Conservation (phyloP, 2,329 filamentous ascomycete genomes). For the Claviceps spartinae region DNA sequence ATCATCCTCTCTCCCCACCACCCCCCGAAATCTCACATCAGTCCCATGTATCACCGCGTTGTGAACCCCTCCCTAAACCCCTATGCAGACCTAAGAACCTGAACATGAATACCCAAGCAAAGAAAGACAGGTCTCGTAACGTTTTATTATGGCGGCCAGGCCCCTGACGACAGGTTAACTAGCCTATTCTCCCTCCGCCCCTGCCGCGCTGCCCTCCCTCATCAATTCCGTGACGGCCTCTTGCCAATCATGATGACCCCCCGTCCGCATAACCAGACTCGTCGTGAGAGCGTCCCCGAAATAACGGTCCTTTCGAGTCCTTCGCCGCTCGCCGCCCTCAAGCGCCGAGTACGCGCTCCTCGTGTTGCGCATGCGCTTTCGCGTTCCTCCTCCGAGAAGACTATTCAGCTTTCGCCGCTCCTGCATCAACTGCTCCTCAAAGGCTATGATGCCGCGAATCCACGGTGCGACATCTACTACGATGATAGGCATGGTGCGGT, state of each 20-base stretch:
- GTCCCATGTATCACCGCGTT: too few species aligned
- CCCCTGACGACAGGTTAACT: too few species aligned
- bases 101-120: too few species aligned
- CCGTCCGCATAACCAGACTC: slow-evolving; percentile 49
- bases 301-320: slow-evolving; percentile 57
- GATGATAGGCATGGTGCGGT: slow-evolving; percentile 53
- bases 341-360: slow-evolving; percentile 62
- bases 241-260: slow-evolving; percentile 30
- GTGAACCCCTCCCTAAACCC: too few species aligned
- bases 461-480: slow-evolving; percentile 75
- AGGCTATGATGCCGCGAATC: slow-evolving; percentile 70
- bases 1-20: too few species aligned
- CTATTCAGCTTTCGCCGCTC: slow-evolving; percentile 50
- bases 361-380: slow-evolving; percentile 51
- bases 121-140: too few species aligned
- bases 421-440: slow-evolving; percentile 57
- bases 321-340: slow-evolving; percentile 56
- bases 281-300: slow-evolving; percentile 51
- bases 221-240: slow-evolving; percentile 11
- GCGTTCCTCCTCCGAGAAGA: slow-evolving; percentile 41
- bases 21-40: too few species aligned
- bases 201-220: slow-evolving; percentile 10
- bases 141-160: too few species aligned
- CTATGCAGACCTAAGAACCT: too few species aligned
- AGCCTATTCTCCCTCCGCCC: not conserved